Evolutionary conservation across 441 rosid genomes (phyloP).

Genomic region (Sinapis alba): DNA sequence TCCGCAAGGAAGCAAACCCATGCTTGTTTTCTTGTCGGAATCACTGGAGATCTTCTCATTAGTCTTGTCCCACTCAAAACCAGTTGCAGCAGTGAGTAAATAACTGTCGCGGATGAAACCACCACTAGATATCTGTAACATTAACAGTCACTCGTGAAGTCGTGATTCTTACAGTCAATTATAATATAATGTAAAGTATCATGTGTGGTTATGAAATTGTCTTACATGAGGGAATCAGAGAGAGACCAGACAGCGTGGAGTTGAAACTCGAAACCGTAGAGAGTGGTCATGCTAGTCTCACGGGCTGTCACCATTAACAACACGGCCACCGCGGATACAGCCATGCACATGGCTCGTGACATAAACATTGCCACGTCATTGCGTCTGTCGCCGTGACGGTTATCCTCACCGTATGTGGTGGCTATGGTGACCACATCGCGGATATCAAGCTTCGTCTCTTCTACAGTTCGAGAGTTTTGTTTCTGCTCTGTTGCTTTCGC

Average conservation of each 20-base stretch:
- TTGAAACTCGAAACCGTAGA: slow-evolving; percentile 71
- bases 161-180: neutral
- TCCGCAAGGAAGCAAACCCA: slow-evolving; percentile 78
- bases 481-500: slow-evolving; percentile 49
- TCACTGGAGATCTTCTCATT: slow-evolving; percentile 47
- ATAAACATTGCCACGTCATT: slow-evolving; percentile 45
- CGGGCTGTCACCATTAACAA: slow-evolving; percentile 70
- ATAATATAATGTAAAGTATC: neutral
- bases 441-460: slow-evolving; percentile 28
- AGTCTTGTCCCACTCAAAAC: slow-evolving; percentile 52
- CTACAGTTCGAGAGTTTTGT: slow-evolving; percentile 6
- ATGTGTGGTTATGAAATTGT: neutral
- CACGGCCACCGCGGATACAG: slow-evolving; percentile 51
- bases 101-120: slow-evolving; percentile 58
- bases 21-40: slow-evolving; percentile 65
- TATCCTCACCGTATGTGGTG: slow-evolving; percentile 20
- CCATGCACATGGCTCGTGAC: slow-evolving; percentile 58
- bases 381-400: slow-evolving; percentile 31
- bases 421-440: slow-evolving; percentile 17
- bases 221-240: slow-evolving; percentile 79
- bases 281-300: slow-evolving; percentile 54
- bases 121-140: slow-evolving; percentile 67
- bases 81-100: slow-evolving; percentile 62
- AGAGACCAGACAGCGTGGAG: slow-evolving; percentile 74
- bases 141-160: neutral